Conservation (phyloP, 371 early-diverging fungal species). For the Mucor saturninus region DNA sequence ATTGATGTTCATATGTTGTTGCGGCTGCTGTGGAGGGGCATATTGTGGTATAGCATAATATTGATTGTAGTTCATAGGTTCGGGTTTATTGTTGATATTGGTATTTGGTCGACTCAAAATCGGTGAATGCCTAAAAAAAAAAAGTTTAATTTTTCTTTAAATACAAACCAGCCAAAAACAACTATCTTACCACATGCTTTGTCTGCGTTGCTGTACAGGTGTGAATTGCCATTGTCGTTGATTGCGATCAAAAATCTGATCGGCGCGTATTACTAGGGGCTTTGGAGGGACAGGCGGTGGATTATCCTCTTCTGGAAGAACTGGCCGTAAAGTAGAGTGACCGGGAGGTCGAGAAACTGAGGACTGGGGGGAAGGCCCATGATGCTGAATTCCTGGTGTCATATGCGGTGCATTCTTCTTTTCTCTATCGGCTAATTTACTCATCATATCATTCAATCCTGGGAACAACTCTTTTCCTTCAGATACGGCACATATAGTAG, state of each 20-base stretch:
- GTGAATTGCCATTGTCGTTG: conserved; percentile 26
- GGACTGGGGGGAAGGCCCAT: conserved; percentile 10
- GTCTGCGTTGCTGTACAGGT: conserved; percentile 15
- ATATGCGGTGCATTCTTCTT: conserved; percentile 9
- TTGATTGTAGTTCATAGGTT: background rate
- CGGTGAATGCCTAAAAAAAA: conserved; percentile 24
- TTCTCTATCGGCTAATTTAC: conserved; percentile 38
- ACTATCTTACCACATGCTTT: conserved; percentile 13
- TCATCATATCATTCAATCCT: conserved; percentile 46
- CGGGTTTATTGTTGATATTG: conserved; percentile 4
- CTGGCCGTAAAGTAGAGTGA: conserved; percentile 6
- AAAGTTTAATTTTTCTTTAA: too few species aligned
- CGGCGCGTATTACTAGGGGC: conserved; percentile 42
- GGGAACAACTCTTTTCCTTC: conserved; percentile 38
- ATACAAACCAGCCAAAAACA: too few species aligned
- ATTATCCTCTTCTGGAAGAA: conserved; percentile 13
- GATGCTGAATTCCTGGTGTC: conserved; percentile 23
- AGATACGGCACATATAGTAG: conserved; percentile 48
- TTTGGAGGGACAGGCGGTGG: conserved; percentile 55
- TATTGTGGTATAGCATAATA: conserved; percentile 8
- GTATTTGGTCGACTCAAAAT: conserved; percentile 14
- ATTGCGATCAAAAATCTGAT: conserved; percentile 25
- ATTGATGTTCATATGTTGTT: conserved; percentile 32
- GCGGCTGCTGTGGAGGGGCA: conserved; percentile 9
- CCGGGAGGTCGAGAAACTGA: conserved; percentile 5